Percentiles rank a stretch among this genome's conserved stretches.
Conservation (phyloP, 805 yeast species). For the Candida awuae region DNA sequence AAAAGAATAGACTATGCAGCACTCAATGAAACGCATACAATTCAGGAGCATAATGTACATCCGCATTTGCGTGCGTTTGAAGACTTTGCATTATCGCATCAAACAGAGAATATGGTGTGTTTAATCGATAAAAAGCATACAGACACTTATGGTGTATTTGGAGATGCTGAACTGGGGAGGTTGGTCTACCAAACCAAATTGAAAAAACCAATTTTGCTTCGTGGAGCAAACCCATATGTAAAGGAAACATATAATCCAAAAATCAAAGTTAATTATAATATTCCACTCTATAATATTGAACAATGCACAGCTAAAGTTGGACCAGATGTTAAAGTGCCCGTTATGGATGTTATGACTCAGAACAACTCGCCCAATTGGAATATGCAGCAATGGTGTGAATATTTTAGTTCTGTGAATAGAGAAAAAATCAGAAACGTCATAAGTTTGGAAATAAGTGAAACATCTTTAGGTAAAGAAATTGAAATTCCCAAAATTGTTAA, state of each 20-base stretch:
- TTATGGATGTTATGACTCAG: constrained; percentile 85
- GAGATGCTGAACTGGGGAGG: constrained; percentile 19
- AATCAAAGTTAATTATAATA: constrained; percentile 17
- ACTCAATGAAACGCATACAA: constrained; percentile 62
- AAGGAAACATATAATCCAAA: constrained; percentile 9
- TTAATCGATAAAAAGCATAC: constrained; percentile 21
- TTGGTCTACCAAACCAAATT: constrained; percentile 24
- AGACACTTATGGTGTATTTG: constrained; percentile 16
- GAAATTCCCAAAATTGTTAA: constrained; percentile 60
- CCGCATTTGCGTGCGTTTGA: constrained; percentile 38
- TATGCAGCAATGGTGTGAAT: constrained; percentile 65
- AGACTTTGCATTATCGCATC: constrained; percentile 4
- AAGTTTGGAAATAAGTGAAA: constrained; percentile 66
- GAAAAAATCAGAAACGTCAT: constrained; percentile 74
- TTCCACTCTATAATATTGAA: constrained; percentile 53
- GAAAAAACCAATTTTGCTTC: constrained; percentile 27
- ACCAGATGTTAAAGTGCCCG: constrained; percentile 56
- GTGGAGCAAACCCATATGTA: constrained; percentile 20
- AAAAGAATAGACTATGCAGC: constrained; percentile 71
- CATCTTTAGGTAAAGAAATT: constrained; percentile 41
- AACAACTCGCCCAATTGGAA: constrained; percentile 62
- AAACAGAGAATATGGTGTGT: constrained; percentile 23
- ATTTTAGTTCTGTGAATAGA: constrained; percentile 45
- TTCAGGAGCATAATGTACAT: constrained; percentile 46
- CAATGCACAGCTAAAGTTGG: constrained; percentile 56